Evolutionary conservation across 768 basidiomycete species (phyloP).

Genomic region (Pulveroboletus sp.): DNA sequence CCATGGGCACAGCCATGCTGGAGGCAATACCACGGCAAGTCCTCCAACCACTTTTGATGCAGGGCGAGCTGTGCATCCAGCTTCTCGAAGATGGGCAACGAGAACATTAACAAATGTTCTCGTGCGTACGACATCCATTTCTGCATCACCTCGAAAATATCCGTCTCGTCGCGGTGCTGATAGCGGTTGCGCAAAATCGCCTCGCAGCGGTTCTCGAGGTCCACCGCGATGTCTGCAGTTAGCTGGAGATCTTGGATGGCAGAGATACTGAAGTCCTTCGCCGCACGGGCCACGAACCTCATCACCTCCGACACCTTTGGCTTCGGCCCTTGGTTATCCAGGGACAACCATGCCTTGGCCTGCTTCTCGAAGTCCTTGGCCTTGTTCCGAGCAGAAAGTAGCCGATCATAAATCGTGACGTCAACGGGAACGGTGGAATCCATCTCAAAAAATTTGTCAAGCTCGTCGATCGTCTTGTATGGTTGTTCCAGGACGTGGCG

Average conservation of each 20-base stretch:
- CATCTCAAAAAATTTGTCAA: constrained; percentile 67
- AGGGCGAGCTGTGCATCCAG: constrained; percentile 61
- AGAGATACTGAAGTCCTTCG: constrained; percentile 72
- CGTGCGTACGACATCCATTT: constrained; percentile 72
- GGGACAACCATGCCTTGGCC: constrained; percentile 64
- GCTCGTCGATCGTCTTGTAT: constrained; percentile 69
- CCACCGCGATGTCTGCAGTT: constrained; percentile 71
- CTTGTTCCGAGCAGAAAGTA: constrained; percentile 61
- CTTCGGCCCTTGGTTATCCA: constrained; percentile 49
- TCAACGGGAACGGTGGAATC: constrained; percentile 70
- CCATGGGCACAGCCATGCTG: constrained; percentile 65
- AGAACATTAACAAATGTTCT: constrained; percentile 69
- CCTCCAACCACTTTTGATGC: constrained; percentile 70
- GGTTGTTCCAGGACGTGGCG: constrained; percentile 62
- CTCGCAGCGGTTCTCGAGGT: constrained; percentile 73
- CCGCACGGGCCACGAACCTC: constrained; percentile 62
- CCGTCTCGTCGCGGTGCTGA: constrained; percentile 49
- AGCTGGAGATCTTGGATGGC: constrained; percentile 63
- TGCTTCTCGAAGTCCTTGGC: constrained; percentile 80
- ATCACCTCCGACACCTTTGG: constrained; percentile 69
- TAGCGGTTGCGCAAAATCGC: constrained; percentile 65
- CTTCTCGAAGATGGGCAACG: constrained; percentile 67
- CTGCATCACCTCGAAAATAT: constrained; percentile 67
- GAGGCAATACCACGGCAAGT: constrained; percentile 75
- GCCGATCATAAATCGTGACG: constrained; percentile 56